Base-by-base conservation (phyloP, 1,284 basidiomycete species). In the Cryptococcus sp. region DNA sequence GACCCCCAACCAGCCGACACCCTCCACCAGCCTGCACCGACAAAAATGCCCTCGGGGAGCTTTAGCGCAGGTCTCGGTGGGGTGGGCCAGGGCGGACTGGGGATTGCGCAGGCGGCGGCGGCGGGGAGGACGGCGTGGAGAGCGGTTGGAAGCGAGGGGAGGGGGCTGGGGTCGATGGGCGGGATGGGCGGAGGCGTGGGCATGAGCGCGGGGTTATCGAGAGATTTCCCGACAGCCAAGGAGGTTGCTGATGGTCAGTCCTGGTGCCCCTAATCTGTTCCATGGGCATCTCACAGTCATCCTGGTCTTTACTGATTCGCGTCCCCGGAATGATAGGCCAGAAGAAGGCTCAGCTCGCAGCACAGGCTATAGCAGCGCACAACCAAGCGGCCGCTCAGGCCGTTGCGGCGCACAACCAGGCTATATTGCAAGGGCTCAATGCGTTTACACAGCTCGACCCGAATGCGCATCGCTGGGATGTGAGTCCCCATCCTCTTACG, bases 401-500 rank as follows among this genome's bases (percentile, higher is more conserved):
- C 2, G 70, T 79, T 54, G 78, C 77, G 1, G 79, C 81, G 8
- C 81, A 82, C 65, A 85, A 85, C 70, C 84, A 85, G 69, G 82
- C 84, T 12, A 78, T 85, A 23, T 58, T 81, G 13, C 72, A 79
- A 52, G 76, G 73, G 12, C 60, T 81, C n/a, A 92, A 95, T 75
- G 88, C 90, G 2, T 97, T 97, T 75, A 86, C 91, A 2, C 92
- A 95, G 77, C 79, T 96, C 46, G 86, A 94, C 78, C 89, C 91
- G 46, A 92, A 93, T 69, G 85, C 88, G 4, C 89, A 92, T 72
- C 91, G 95, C 71, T 97, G 93, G 93, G 93, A 96, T 82, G 91
- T 95, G 58, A 67, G 88, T 81, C 15, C 2, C 4, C 18, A 7
- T 24, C 46, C 7, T 47, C 46, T 13, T 42, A n/a, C n/a, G n/a